phyloP scores from a whole-genome alignment of 2,329 filamentous ascomycete species.

The Verticillium isaacii region DNA sequence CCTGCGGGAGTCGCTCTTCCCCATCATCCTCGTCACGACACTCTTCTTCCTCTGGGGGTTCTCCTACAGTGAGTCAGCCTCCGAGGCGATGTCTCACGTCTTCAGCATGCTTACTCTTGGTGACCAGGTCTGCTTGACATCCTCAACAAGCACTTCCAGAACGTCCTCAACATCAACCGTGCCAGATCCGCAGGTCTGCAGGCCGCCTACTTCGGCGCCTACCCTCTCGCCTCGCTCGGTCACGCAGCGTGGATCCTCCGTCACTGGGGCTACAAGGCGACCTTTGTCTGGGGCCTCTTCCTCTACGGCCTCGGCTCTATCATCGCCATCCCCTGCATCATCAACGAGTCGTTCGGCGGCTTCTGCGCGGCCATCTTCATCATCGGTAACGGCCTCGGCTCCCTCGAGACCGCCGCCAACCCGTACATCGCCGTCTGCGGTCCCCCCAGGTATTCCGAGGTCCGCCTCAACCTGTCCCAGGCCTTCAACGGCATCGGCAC shows the following conservation, averaged over 20 bases:
- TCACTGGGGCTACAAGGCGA: slow-evolving; percentile 59
- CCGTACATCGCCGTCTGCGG: slow-evolving; percentile 62
- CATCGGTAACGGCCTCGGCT: slow-evolving; percentile 67
- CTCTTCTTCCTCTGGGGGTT: slow-evolving; percentile 45
- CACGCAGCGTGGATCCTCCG: slow-evolving; percentile 59
- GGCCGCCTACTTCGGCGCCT: slow-evolving; percentile 53
- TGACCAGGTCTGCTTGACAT: slow-evolving; percentile 50
- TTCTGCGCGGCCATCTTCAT: slow-evolving; percentile 71
- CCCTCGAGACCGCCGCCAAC: slow-evolving; percentile 73
- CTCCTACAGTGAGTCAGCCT: slow-evolving; percentile 28
- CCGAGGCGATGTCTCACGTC: neutral
- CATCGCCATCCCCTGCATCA: slow-evolving; percentile 50
- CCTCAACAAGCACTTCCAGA: slow-evolving; percentile 43
- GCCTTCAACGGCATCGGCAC: slow-evolving; percentile 74
- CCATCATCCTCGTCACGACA: slow-evolving; percentile 56
- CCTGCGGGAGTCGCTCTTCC: slow-evolving; percentile 60
- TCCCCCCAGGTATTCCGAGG: slow-evolving; percentile 65
- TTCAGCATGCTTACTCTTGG: neutral
- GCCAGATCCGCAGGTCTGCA: slow-evolving; percentile 41
- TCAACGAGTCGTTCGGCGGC: slow-evolving; percentile 62
- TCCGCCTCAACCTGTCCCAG: slow-evolving; percentile 73
- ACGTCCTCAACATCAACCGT: slow-evolving; percentile 33
- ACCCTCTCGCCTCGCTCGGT: slow-evolving; percentile 66
- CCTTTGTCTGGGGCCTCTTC: slow-evolving; percentile 57
- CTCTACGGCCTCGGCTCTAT: slow-evolving; percentile 60